Percentiles rank a stretch among this genome's conserved stretches.
These are phyloP conservation scores for Beauveria sp. DNA, from an alignment of 2,329 filamentous ascomycete species.

Conservation along the genomic window DNA sequence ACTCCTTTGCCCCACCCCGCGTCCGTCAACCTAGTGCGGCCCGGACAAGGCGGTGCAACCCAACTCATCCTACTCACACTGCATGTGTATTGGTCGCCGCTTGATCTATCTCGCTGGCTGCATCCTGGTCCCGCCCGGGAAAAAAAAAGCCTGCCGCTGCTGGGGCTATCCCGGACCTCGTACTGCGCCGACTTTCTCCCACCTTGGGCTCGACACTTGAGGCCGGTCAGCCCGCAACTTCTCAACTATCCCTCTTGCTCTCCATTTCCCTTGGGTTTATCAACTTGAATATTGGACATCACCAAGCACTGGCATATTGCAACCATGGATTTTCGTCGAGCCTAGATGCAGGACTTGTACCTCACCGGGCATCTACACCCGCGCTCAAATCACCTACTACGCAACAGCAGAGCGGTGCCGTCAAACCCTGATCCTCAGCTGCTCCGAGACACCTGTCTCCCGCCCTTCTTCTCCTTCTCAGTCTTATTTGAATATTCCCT, in stretches of 20 bases:
- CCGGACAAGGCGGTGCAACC: background rate
- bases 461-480: no score
- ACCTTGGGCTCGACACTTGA: background rate
- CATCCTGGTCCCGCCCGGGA: background rate
- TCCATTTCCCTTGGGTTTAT: background rate
- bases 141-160: background rate
- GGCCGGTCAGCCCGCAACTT: background rate
- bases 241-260: background rate
- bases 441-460: background rate
- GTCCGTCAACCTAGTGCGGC: background rate
- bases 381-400: background rate
- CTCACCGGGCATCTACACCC: background rate
- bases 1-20: background rate
- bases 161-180: background rate
- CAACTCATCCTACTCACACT: background rate
- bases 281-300: background rate
- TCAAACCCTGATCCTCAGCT: background rate
- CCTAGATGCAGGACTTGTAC: background rate
- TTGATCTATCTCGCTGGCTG: background rate
- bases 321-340: background rate
- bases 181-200: conserved; percentile 1
- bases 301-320: background rate
- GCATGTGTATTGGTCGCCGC: background rate
- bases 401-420: background rate
- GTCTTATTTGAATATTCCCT: no score